A percentile compares a stretch with the other conserved stretches of the same genome.
These are phyloP conservation scores for Daedaleopsis sinensis DNA, from an alignment of 768 basidiomycete species.

Conservation along the genomic window DNA sequence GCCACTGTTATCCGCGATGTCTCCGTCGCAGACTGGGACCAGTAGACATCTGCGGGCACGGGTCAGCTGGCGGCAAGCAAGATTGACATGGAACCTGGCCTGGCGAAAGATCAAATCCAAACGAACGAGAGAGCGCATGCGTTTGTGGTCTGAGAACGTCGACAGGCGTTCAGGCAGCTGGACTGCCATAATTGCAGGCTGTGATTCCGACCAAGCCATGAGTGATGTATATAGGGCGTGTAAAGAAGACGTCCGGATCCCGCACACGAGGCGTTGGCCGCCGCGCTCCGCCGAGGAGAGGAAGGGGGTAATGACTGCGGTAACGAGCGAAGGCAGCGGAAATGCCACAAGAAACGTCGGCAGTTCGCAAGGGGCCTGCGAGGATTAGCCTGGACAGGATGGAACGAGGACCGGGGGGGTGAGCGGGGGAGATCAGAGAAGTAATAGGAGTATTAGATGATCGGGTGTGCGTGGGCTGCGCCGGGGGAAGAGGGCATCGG, in stretches of 20 bases:
- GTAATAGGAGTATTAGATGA: too few species aligned
- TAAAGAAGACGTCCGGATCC: too few species aligned
- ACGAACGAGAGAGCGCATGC: neutral
- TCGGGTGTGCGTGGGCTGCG: too few species aligned
- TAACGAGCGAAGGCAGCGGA: too few species aligned
- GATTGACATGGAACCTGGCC: neutral
- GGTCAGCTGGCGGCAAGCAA: conserved; percentile 2
- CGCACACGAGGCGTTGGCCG: too few species aligned
- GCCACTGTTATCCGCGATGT: neutral
- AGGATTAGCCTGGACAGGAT: neutral
- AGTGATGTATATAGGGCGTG: too few species aligned
- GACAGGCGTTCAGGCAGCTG: neutral
- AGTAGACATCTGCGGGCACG: neutral
- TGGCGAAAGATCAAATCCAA: neutral
- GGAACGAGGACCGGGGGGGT: neutral
- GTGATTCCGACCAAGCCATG: neutral
- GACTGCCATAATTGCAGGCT: neutral
- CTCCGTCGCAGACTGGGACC: neutral
- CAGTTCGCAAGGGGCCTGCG: too few species aligned
- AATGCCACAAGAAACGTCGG: too few species aligned
- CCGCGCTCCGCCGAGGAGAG: too few species aligned
- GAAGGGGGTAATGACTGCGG: too few species aligned
- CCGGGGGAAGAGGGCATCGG: too few species aligned
- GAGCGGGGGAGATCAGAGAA: neutral
- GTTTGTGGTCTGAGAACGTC: neutral